Conservation (phyloP, 805 yeast species). For the Saccharomyces mikatae region DNA sequence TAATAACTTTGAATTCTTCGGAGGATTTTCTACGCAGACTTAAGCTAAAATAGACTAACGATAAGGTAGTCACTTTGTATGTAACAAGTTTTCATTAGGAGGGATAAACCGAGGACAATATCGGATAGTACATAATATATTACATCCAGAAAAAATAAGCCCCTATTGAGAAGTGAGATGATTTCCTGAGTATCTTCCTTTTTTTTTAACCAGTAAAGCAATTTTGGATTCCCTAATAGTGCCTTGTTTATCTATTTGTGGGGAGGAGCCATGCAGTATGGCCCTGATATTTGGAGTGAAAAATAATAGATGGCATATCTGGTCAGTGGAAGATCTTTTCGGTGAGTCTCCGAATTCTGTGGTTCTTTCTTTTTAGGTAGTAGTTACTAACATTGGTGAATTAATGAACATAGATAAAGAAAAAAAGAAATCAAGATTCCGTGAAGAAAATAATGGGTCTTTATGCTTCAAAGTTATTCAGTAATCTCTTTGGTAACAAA, state of each 20-base stretch:
- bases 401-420: neutral
- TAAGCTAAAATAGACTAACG: neutral
- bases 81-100: neutral
- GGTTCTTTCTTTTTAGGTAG: neutral
- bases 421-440: conserved; percentile 2
- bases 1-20: neutral
- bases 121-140: neutral
- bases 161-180: neutral
- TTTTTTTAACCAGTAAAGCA: neutral
- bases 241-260: neutral
- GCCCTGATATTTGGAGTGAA: neutral
- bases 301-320: neutral
- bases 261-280: neutral
- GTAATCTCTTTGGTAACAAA: conserved; percentile 93
- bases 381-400: neutral
- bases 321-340: neutral
- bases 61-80: neutral
- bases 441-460: conserved; percentile 66
- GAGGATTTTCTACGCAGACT: neutral
- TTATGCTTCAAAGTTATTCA: conserved; percentile 86
- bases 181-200: neutral
- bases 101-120: neutral
- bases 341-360: neutral
- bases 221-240: neutral
- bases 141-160: neutral